Base-by-base conservation (phyloP, 208 protist genomes). In the Perkinsela sp. region DNA sequence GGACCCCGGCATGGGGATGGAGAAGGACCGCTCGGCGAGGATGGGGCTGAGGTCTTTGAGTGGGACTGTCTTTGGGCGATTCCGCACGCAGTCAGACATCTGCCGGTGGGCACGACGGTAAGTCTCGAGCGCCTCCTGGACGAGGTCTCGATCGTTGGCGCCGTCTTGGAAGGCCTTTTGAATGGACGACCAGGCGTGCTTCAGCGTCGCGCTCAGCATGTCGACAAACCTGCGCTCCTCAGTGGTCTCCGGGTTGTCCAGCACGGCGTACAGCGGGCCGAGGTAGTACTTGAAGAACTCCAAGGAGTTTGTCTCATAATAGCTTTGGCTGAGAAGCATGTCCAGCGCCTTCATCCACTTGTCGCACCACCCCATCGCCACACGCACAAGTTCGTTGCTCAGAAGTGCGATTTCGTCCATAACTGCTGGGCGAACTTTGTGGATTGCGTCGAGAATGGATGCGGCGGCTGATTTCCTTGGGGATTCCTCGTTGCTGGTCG, bases 311-410 rank as follows among this genome's bases (percentile, higher is more conserved):
- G 80, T 68, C 67, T 94, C 82, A 70, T 95, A 79, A 31, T 96
- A 85, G 6, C 75, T 86, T 73, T 96, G 96, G 70, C 89, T 95
- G 16, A 93, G 84, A 0, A 94, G 95, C 75, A 95, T 90, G 70
- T 98, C 93, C 48, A 99, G 86, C 65, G 83, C 80, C 31, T 87
- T 84, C 74, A 92, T 80, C 91, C 91, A 95, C 77, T 89, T 83
- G 68, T 96, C 89, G 30, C 79, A 77, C 93, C 92, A 97, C 32
- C 98, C 70, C 79, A 98, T 98, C 65, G 96, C 95, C 67, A 97
- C 94, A 32, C 94, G 88, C 32, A 99, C 96, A 68, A 99, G 87
- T 73, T 99, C 97, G 69, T 94, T 88, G 74, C 78, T 90, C 2
- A 99, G 95, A 6, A 99, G 72, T n/a, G 87, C 78, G 0, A 95